phyloP scores from a whole-genome alignment of 1,139 yeast species.

The Candida sojae region DNA sequence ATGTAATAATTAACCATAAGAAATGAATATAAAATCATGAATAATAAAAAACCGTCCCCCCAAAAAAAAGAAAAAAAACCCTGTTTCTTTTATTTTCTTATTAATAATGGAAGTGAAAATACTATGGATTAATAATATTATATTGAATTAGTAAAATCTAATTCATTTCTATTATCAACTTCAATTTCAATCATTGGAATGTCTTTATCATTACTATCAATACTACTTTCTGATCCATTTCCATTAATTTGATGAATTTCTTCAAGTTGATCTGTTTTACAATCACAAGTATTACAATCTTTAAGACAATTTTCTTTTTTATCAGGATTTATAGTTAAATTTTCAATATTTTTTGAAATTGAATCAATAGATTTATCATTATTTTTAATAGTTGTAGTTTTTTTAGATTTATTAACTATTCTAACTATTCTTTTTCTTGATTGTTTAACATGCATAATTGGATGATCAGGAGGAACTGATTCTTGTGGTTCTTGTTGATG shows the following conservation, averaged over 20 bases:
- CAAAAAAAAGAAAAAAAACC: too few species aligned
- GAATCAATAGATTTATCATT: conserved; percentile 1
- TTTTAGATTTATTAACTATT: background rate
- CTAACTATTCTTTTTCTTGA: conserved; percentile 1
- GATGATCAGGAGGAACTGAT: background rate
- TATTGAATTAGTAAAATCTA: conserved; percentile 20
- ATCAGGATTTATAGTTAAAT: conserved; percentile 3
- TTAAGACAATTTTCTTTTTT: conserved; percentile 9
- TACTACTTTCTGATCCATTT: too few species aligned
- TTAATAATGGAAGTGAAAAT: too few species aligned
- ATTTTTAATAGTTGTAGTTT: background rate
- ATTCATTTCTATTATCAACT: conserved; percentile 13
- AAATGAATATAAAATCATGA: too few species aligned
- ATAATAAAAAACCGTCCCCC: too few species aligned
- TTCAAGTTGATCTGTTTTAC: conserved; percentile 6
- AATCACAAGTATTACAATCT: conserved; percentile 12
- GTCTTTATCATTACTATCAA: background rate
- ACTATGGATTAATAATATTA: background rate
- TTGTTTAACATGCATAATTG: background rate
- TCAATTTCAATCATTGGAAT: conserved; percentile 12
- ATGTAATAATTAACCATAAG: too few species aligned
- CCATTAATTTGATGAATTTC: background rate
- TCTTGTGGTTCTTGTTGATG: background rate
- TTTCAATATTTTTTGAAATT: conserved; percentile 3
- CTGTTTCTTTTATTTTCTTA: too few species aligned